Conservation (phyloP, 1,139 yeast species). For the Blastobotrys raffinosifermentans region DNA sequence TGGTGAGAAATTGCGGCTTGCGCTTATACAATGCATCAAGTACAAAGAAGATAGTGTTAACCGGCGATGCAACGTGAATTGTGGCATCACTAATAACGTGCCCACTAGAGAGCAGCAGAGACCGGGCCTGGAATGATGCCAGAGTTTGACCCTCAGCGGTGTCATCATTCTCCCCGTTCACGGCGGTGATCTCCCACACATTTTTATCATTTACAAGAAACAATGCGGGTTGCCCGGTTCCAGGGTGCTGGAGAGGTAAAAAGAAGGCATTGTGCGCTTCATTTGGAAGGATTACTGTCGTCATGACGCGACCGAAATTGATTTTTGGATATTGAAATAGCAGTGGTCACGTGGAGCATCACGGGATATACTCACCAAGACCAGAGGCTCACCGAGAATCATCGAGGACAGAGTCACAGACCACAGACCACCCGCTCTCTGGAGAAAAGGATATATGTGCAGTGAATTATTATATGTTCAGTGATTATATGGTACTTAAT, state of each 20-base stretch:
- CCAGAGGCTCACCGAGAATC: no score
- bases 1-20: constrained; percentile 22
- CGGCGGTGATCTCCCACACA: constrained; percentile 24
- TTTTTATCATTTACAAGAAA: constrained; percentile 16
- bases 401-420: no score
- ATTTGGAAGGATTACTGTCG: constrained; percentile 11
- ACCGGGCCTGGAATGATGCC: constrained; percentile 20
- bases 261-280: constrained; percentile 5
- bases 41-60: constrained; percentile 29
- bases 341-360: no score
- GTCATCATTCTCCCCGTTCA: constrained; percentile 20
- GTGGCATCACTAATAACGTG: constrained; percentile 21
- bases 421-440: no score
- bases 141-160: constrained; percentile 7
- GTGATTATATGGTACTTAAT: no score
- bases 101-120: constrained; percentile 18
- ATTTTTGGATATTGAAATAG: neutral
- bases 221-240: constrained; percentile 21
- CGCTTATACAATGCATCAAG: constrained; percentile 23
- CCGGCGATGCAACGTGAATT: constrained; percentile 29
- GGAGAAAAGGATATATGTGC: no score
- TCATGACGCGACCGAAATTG: neutral
- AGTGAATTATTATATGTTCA: no score
- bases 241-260: constrained; percentile 24
- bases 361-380: no score